Conservation (phyloP, 75 land plant species). For the Gnetum montanum region DNA sequence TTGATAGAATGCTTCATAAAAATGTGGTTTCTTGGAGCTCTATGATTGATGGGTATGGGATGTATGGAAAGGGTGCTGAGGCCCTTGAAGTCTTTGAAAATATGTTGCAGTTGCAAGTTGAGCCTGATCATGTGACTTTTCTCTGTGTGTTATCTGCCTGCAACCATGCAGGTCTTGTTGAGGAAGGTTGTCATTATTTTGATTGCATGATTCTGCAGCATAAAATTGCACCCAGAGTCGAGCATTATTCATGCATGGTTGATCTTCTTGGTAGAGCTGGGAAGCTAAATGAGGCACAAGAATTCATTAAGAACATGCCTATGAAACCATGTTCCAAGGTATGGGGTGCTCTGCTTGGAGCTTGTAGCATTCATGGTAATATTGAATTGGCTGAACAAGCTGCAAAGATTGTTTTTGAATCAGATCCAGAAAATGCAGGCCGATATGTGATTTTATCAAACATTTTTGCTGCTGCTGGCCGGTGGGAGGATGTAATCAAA, state of each 20-base stretch:
- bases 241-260: conserved; percentile 16
- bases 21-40: conserved; percentile 14
- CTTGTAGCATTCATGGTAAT: conserved; percentile 17
- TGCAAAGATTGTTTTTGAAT: conserved; percentile 5
- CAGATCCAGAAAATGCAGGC: conserved; percentile 8
- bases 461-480: conserved; percentile 11
- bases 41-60: conserved; percentile 17
- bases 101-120: conserved; percentile 5
- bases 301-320: conserved; percentile 12
- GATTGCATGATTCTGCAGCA: conserved; percentile 2
- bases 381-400: background rate
- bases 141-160: conserved; percentile 13
- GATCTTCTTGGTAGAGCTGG: conserved; percentile 26
- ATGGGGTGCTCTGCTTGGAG: conserved; percentile 19
- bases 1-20: background rate
- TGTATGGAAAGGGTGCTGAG: conserved; percentile 9
- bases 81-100: conserved; percentile 5
- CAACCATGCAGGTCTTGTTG: conserved; percentile 21
- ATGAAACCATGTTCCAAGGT: conserved; percentile 10
- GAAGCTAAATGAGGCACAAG: conserved; percentile 2
- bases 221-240: background rate
- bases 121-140: conserved; percentile 15
- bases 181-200: conserved; percentile 13
- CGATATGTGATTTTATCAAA: conserved; percentile 18
- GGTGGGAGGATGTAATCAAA: conserved; percentile 13